phyloP scores from a whole-genome alignment of 129 eudicot species.

The Heracleum sosnowskyi region DNA sequence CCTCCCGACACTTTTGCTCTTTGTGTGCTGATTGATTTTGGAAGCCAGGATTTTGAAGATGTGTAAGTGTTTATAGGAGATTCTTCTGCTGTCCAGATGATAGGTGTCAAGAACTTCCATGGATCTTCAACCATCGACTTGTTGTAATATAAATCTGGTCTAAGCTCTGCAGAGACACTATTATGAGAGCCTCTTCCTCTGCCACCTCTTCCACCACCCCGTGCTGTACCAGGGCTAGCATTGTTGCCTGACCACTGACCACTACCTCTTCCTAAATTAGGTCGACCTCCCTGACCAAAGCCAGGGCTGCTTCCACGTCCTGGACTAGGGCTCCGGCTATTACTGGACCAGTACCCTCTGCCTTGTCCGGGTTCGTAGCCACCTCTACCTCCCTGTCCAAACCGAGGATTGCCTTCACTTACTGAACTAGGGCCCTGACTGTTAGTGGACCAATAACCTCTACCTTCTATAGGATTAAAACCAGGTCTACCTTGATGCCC shows the following conservation, averaged over 20 bases:
- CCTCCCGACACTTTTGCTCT: slow-evolving; percentile 38
- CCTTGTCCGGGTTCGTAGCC: slow-evolving; percentile 31
- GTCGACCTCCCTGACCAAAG: slow-evolving; percentile 31
- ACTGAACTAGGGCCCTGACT: slow-evolving; percentile 21
- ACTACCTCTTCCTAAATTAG: slow-evolving; percentile 43
- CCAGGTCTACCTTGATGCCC: slow-evolving; percentile 8
- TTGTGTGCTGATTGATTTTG: slow-evolving; percentile 35
- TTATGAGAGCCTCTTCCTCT: slow-evolving; percentile 35
- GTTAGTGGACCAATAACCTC: slow-evolving; percentile 31
- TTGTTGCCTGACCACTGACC: slow-evolving; percentile 24
- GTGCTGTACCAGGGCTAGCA: slow-evolving; percentile 26
- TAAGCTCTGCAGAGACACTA: slow-evolving; percentile 44
- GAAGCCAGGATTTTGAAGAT: slow-evolving; percentile 29
- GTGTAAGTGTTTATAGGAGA: not conserved
- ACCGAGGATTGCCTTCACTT: slow-evolving; percentile 10
- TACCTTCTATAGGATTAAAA: slow-evolving; percentile 27
- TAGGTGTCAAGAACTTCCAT: slow-evolving; percentile 61
- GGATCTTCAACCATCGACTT: slow-evolving; percentile 90
- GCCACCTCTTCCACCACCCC: slow-evolving; percentile 40
- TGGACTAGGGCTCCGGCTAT: slow-evolving; percentile 15
- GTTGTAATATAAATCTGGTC: slow-evolving; percentile 45
- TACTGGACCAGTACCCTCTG: slow-evolving; percentile 33
- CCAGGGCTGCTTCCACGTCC: slow-evolving; percentile 18
- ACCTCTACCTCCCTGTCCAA: slow-evolving; percentile 30
- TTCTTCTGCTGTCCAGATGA: slow-evolving; percentile 37